Evolutionary conservation across 768 basidiomycete genomes (phyloP), one percentile per base, ranked within the genome.

Genomic region (Tylopilus subfusipes): DNA sequence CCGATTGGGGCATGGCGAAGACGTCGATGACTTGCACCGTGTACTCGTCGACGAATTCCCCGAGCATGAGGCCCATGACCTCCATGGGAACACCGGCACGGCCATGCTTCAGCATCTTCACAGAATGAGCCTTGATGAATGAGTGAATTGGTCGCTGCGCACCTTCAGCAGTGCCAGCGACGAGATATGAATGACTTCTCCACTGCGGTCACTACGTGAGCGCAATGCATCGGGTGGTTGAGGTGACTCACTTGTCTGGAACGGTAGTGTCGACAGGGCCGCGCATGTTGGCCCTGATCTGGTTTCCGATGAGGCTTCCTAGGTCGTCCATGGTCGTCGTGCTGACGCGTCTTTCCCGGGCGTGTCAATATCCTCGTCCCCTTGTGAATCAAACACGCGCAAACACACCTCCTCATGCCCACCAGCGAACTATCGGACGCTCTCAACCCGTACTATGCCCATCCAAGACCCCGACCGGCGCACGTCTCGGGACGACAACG

Each of bases 11-110:
- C 96, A 98, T 98, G 42, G 96, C 96, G 64, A 98, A 98, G 57
- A 98, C 96, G 68, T 98, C 96, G 70, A 95, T 87, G 40, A 93
- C 89, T 72, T 93, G 87, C 43, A 96, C 85, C 5, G 88, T 89
- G 77, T 96, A 96, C 68, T 98, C 97, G 76, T 99, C 97, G 44
- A 98, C 92, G 62, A 98, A 98, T 70, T 97, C 94, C 14, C 96
- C 95, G 22, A 98, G 80, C 92, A 98, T 95, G 36, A 94, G 83
- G 57, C 92, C 91, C 96, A 99, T 98, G 61, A 98, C 96, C 75
- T 99, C 97, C 90, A 98, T 94, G 10, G 97, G 97, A 25, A 99
- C 97, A 55, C 96, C 97, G 38, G 97, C 95, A 50, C 97, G 88
- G 21, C 97, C 97, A 66, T 99, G 97, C 73, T 99, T 99, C 56